Conservation (phyloP, 2,329 filamentous ascomycete genomes). For the Phialocephala subalpina region DNA sequence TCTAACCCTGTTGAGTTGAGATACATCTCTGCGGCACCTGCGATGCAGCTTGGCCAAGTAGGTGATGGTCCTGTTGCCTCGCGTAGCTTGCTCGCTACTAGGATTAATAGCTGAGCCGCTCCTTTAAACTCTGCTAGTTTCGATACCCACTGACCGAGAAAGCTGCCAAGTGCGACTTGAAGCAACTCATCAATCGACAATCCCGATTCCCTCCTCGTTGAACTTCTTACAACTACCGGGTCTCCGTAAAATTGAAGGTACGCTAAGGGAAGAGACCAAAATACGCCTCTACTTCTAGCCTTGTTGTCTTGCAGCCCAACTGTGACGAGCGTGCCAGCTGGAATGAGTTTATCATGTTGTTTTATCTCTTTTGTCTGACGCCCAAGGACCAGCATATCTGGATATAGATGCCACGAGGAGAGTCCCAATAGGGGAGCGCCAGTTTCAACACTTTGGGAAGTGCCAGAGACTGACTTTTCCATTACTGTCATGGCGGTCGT, state of each 20-base stretch:
- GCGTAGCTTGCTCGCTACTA: not conserved
- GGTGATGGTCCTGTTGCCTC: not conserved
- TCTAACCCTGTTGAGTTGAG: not conserved
- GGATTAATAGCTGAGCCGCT: not conserved
- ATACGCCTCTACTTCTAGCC: conserved; percentile 28
- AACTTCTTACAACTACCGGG: conserved; percentile 25
- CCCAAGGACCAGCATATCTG: conserved; percentile 29
- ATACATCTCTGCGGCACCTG: not conserved
- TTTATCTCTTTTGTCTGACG: conserved; percentile 17
- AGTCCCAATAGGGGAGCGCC: conserved; percentile 34
- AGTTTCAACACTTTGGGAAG: conserved; percentile 29
- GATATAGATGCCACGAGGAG: conserved; percentile 40
- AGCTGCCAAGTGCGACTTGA: not conserved
- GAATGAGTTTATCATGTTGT: conserved; percentile 30
- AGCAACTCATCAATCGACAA: not conserved
- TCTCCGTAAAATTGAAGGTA: conserved; percentile 40
- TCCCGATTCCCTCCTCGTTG: not conserved
- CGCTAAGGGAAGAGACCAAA: conserved; percentile 41
- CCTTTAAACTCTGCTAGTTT: not conserved
- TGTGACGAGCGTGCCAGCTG: not conserved
- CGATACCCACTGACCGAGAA: not conserved
- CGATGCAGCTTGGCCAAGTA: not conserved
- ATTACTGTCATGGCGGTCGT: conserved; percentile 34
- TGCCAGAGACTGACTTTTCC: conserved; percentile 35
- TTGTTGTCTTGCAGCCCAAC: conserved; percentile 31